Evolutionary conservation across 441 rosid genomes (phyloP), one percentile per base, ranked within the genome.

Genomic region (Heliophila coronopifolia): DNA sequence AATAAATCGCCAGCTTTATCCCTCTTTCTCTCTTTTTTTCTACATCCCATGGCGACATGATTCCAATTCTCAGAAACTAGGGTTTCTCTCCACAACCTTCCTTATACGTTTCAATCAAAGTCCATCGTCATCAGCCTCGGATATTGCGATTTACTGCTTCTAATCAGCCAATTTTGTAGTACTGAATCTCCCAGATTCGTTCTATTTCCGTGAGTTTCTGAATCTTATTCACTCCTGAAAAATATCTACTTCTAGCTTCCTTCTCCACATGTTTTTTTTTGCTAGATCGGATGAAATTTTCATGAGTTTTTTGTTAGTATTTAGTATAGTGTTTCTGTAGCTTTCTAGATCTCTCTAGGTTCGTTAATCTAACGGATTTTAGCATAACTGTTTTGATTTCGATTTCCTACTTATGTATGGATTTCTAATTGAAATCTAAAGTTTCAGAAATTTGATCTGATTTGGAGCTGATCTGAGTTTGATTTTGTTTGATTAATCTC

Each of bases 171-270:
- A 25, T 34, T 58, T 55, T 19, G 7, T 2, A 22, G 9, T n/a
- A n/a, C 27, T 19, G 14, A 20, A n/a, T 52, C 27, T 40, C 40
- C 53, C 58, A 42, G 69, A 56, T 64, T 63, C 58, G 22, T 56
- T 49, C 36, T 40, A 33, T 50, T 25, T 35, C 42, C 42, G 58
- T 56, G n/a, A 64, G 15, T 47, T 49, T 64, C 35, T 16, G 15
- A 8, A n/a, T n/a, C 27, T 35, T 14, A 2, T 52, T 50, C 22
- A 11, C 50, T 35, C 63, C 53, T 52, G 49, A 45, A 35, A 27
- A n/a, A n/a, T n/a, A 33, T 56, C 58, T 49, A 43, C 53, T 26
- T 34, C 5, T 4, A 16, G 2, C 42, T 41, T 22, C 40, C 7
- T 2, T 12, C 30, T 33, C 12, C 37, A 1, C 19, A 17, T 37